phyloP scores from a whole-genome alignment of 2,329 filamentous ascomycete species.

The Zymoseptoria ardabiliae region DNA sequence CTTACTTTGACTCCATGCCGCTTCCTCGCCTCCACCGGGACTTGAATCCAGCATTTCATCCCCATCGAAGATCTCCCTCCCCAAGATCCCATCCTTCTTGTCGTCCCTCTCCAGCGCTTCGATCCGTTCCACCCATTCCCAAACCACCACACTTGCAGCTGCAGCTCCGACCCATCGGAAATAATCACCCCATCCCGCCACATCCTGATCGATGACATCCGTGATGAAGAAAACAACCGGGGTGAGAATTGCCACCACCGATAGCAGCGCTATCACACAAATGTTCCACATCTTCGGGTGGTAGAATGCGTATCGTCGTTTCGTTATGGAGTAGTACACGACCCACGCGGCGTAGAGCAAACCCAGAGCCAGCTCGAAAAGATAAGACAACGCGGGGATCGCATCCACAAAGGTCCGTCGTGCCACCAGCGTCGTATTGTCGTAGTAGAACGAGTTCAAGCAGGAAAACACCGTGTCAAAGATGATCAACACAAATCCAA shows the following conservation, averaged over 20 bases:
- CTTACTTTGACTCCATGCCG: conserved; percentile 43
- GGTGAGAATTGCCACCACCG: conserved; percentile 72
- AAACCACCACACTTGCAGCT: conserved; percentile 90
- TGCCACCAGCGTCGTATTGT: conserved; percentile 47
- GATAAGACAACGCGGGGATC: conserved; percentile 81
- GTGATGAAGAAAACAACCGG: conserved; percentile 90
- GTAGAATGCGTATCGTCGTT: conserved; percentile 84
- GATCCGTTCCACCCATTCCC: conserved; percentile 96
- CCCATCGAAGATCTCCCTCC: conserved; percentile 84
- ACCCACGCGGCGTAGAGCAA: conserved; percentile 90
- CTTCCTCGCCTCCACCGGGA: conserved; percentile 45
- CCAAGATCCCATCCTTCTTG: conserved; percentile 86
- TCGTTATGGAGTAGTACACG: conserved; percentile 86
- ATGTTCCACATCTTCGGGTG: conserved; percentile 89
- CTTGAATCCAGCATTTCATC: conserved; percentile 80
- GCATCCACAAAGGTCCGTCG: conserved; percentile 71
- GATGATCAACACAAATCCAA: conserved; percentile 85
- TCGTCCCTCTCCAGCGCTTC: conserved; percentile 88
- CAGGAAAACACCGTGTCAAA: conserved; percentile 87
- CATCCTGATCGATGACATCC: conserved; percentile 76
- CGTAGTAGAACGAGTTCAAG: conserved; percentile 73
- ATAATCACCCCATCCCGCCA: conserved; percentile 90
- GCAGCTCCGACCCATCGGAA: conserved; percentile 94
- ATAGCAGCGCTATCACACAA: conserved; percentile 68
- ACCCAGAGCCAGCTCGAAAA: conserved; percentile 81